Evolutionary conservation across 108 stramenopile species (phyloP).

Genomic region (Fragilariopsis cylindrus): DNA sequence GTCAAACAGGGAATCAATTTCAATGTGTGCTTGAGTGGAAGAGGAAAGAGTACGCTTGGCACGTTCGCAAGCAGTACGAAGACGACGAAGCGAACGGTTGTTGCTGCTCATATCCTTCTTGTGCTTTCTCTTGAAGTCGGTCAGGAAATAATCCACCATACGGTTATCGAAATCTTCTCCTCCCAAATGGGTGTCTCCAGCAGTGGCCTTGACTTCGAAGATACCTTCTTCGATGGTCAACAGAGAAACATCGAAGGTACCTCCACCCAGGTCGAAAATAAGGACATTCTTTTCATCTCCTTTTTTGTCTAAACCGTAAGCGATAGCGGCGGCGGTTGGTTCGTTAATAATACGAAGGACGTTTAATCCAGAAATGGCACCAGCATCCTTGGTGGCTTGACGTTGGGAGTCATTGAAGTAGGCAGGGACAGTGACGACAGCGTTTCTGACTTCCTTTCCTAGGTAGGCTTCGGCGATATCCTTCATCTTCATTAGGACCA

Average conservation of each 20-base stretch:
- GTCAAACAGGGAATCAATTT: constrained; percentile 99
- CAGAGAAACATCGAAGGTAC: constrained; percentile 97
- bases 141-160: constrained; percentile 95
- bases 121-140: constrained; percentile 95
- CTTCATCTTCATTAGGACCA: constrained; percentile 99
- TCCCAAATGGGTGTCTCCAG: constrained; percentile 98
- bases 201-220: constrained; percentile 99
- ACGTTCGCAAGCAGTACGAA: constrained; percentile 99
- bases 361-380: constrained; percentile 96
- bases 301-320: constrained; percentile 95
- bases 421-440: constrained; percentile 99
- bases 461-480: constrained; percentile 99
- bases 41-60: constrained; percentile 99
- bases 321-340: constrained; percentile 99
- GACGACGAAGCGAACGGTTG: constrained; percentile 98
- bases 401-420: constrained; percentile 99
- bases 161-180: constrained; percentile 99
- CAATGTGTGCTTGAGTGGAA: constrained; percentile 99
- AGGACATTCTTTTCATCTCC: constrained; percentile 97
- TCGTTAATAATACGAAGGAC: constrained; percentile 99
- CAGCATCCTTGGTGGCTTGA: constrained; percentile 99
- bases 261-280: constrained; percentile 99
- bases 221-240: constrained; percentile 99
- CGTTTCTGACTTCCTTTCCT: constrained; percentile 98
- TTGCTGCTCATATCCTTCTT: constrained; percentile 89